Percentiles rank a stretch among this genome's conserved stretches.
These are phyloP conservation scores for Sambucus nigra DNA, from an alignment of 129 eudicot species.

Conservation along the genomic window DNA sequence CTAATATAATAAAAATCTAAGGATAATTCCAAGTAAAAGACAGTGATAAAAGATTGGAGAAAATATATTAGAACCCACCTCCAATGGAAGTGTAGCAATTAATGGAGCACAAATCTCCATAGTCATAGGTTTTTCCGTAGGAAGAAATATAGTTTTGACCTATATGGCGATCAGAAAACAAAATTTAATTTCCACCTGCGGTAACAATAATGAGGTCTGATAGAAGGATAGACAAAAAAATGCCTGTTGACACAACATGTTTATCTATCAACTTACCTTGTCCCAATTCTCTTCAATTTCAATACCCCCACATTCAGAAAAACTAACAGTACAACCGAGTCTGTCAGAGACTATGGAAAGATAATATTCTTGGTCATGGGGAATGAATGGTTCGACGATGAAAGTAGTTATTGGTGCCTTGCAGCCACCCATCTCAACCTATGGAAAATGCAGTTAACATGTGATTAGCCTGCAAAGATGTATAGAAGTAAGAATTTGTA, in stretches of 20 bases:
- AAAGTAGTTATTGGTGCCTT: constrained; percentile 87
- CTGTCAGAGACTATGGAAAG: constrained; percentile 69
- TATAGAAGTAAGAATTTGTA: neutral
- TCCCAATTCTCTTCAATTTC: constrained; percentile 97
- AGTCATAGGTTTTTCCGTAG: constrained; percentile 58
- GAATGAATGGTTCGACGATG: constrained; percentile 83
- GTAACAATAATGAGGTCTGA: neutral
- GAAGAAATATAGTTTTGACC: constrained; percentile 77
- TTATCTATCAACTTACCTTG: constrained; percentile 49
- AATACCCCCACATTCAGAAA: constrained; percentile 90
- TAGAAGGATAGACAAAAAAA: neutral
- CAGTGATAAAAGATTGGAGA: neutral
- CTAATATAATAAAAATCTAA: neutral
- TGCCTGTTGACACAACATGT: neutral
- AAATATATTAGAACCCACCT: constrained; percentile 31
- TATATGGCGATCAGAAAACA: constrained; percentile 17
- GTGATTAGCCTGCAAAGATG: neutral
- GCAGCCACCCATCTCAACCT: constrained; percentile 94
- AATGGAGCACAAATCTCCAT: constrained; percentile 71
- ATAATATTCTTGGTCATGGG: constrained; percentile 83
- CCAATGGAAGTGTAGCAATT: constrained; percentile 83
- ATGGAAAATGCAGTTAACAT: constrained; percentile 1
- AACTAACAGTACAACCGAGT: constrained; percentile 67
- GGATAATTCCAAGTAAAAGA: neutral
- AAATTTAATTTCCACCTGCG: neutral